Conservation (phyloP, 495 filamentous ascomycete species). For the Hypoxylon cercidicola region DNA sequence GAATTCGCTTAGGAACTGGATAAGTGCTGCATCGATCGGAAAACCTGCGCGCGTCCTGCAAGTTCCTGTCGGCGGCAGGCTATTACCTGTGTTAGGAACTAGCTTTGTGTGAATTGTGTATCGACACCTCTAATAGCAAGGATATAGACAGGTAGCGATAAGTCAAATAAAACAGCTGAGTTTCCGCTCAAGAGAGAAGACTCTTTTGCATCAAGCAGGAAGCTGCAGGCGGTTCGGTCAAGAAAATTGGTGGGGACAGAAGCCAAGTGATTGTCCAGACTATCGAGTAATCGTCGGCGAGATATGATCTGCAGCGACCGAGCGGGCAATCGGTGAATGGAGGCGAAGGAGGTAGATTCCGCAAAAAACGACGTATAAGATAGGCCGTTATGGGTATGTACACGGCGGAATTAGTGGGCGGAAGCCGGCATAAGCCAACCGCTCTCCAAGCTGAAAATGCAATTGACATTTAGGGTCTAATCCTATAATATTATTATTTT, state of each 20-base stretch:
- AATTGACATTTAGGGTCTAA: slow-evolving; percentile 16
- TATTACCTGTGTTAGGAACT: slow-evolving; percentile 9
- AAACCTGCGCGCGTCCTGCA: slow-evolving; percentile 14
- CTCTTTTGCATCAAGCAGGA: slow-evolving; percentile 22
- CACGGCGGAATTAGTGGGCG: slow-evolving; percentile 19
- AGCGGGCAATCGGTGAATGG: slow-evolving; percentile 28
- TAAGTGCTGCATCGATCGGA: slow-evolving; percentile 26
- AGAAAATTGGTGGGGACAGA: slow-evolving; percentile 16
- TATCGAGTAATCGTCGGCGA: slow-evolving; percentile 33
- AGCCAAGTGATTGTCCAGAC: slow-evolving; percentile 12
- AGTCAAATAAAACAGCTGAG: slow-evolving; percentile 9
- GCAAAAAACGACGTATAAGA: slow-evolving; percentile 30
- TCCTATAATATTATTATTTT: slow-evolving; percentile 16
- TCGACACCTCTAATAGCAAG: slow-evolving; percentile 20
- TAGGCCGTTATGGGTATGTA: slow-evolving; percentile 24
- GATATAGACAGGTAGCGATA: slow-evolving; percentile 15
- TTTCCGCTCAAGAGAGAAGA: slow-evolving; percentile 18
- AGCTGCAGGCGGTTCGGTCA: slow-evolving; percentile 11
- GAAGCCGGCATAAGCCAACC: slow-evolving; percentile 33
- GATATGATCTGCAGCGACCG: slow-evolving; percentile 31
- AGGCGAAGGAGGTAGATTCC: slow-evolving; percentile 26
- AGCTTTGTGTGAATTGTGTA: slow-evolving; percentile 13
- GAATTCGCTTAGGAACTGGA: slow-evolving; percentile 9
- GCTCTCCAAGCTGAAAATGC: slow-evolving; percentile 12
- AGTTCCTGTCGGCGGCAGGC: slow-evolving; percentile 11